Evolutionary conservation across 2,329 filamentous ascomycete genomes (phyloP).

Genomic region (Xylaria sp.): DNA sequence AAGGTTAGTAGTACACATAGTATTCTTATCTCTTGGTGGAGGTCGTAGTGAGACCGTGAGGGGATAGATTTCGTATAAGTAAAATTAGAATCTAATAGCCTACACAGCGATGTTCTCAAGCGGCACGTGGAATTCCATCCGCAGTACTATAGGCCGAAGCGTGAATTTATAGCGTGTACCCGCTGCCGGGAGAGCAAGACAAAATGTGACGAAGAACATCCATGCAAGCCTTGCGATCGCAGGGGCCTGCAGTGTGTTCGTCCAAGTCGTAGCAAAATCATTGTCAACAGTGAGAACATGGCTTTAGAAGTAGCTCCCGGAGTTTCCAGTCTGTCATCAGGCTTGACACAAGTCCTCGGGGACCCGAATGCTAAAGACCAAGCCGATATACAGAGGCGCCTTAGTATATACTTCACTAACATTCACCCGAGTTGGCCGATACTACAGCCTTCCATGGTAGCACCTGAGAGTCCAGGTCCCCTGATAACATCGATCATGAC

Average conservation of each 20-base stretch:
- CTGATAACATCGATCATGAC: slow-evolving; percentile 31
- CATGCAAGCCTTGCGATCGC: slow-evolving; percentile 30
- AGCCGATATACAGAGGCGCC: slow-evolving; percentile 12
- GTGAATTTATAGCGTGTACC: slow-evolving; percentile 25
- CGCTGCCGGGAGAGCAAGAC: slow-evolving; percentile 32
- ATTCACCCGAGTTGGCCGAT: slow-evolving; percentile 35
- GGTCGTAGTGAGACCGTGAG: background rate
- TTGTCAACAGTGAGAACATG: background rate
- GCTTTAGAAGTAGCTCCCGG: background rate
- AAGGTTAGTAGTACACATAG: slow-evolving; percentile 26
- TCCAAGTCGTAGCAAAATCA: background rate
- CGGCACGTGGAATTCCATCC: slow-evolving; percentile 35
- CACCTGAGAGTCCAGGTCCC: slow-evolving; percentile 17
- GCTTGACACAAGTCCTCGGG: slow-evolving; percentile 5
- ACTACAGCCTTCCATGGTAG: slow-evolving; percentile 28
- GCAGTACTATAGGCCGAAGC: slow-evolving; percentile 22
- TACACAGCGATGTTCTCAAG: slow-evolving; percentile 36
- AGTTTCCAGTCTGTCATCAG: background rate
- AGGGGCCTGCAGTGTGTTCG: slow-evolving; percentile 30
- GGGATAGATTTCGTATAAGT: background rate
- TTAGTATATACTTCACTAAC: slow-evolving; percentile 29
- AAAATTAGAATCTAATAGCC: background rate
- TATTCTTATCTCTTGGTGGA: no score
- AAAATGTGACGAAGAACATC: slow-evolving; percentile 32
- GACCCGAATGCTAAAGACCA: slow-evolving; percentile 7